Evolutionary conservation across 805 yeast genomes (phyloP), one percentile per base, ranked within the genome.

Genomic region (Grigorovia yakushimaensis): DNA sequence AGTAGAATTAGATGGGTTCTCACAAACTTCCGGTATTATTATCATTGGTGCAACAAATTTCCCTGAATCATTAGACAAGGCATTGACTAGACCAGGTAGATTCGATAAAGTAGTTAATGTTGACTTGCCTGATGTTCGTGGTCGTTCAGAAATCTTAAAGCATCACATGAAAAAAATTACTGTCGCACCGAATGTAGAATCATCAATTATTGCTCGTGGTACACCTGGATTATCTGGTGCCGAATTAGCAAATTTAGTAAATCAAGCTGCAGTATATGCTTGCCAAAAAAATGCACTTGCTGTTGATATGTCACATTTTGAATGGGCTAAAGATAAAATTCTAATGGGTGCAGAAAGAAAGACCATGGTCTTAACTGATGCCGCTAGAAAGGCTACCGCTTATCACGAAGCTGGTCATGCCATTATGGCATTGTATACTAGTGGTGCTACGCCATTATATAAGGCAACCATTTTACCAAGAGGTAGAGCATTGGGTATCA

Each of bases 371-470:
- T 78, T 93, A 72, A 89, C 98, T 24, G 97, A 93, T 65, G 96
- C 91, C 51, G 78, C 95, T 0, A 79, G 97, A 66, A 80, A 78
- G 57, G 88, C 91, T 54, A 93, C 99, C 17, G 98, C 98, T 1
- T 93, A 82, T 66, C 99, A 93, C 69, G 99, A 93, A 71, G 99
- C 98, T 18, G 99, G 99, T 4, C 99, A 93, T 69, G 98, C 98
- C 4, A 87, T 93, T 49, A 88, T 91, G 85, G 98, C 98, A 10
- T 76, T 93, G 79, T 93, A 76, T 66, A 87, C 96, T 5, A 81
- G 82, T 15, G 96, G 95, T 18, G 97, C 98, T 3, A 88, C 96
- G 2, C 89, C 96, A 1, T 74, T 93, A 54, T 93, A 93, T 71
- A 93, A 93, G 68, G 98, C 98, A 4, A 93, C 99, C 0, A 89